A percentile compares a stretch with the other conserved stretches of the same genome.
These are phyloP conservation scores for Pseudisothecium myosuroides DNA, from an alignment of 225 moss, liverwort and hornwort species.

Conservation along the genomic window DNA sequence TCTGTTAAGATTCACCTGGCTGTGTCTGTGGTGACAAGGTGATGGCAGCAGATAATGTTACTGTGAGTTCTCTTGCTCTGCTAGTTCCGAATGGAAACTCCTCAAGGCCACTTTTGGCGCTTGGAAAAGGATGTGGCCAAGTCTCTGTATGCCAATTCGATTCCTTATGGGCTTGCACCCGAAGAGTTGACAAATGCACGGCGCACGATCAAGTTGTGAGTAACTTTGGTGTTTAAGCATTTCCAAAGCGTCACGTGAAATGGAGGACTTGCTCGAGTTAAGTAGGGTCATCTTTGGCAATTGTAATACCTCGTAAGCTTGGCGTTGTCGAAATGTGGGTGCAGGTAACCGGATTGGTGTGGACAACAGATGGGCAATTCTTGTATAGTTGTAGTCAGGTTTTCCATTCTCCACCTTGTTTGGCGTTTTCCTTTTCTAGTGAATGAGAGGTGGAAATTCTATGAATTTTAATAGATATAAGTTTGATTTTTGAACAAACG, in stretches of 20 bases:
- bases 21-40: constrained; percentile 48
- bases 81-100: constrained; percentile 29
- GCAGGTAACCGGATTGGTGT: constrained; percentile 85
- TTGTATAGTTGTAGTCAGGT: constrained; percentile 97
- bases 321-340: not conserved
- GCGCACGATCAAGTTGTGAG: constrained; percentile 96
- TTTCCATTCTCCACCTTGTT: not conserved
- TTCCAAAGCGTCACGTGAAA: not conserved
- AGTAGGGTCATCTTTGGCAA: not conserved
- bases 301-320: not conserved
- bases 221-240: not conserved
- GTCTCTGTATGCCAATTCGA: constrained; percentile 59
- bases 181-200: constrained; percentile 26
- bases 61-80: constrained; percentile 70
- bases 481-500: not conserved
- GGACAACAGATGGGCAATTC: constrained; percentile 66
- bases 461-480: not conserved
- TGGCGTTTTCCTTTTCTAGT: not conserved
- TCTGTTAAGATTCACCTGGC: not conserved
- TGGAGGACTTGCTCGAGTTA: not conserved
- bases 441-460: not conserved
- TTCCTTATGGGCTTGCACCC: constrained; percentile 43
- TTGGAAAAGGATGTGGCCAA: constrained; percentile 87
- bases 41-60: constrained; percentile 41
- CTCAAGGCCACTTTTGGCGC: constrained; percentile 59